Base-by-base conservation (phyloP, 305 asterid genomes). In the Plantago lanceolata region DNA sequence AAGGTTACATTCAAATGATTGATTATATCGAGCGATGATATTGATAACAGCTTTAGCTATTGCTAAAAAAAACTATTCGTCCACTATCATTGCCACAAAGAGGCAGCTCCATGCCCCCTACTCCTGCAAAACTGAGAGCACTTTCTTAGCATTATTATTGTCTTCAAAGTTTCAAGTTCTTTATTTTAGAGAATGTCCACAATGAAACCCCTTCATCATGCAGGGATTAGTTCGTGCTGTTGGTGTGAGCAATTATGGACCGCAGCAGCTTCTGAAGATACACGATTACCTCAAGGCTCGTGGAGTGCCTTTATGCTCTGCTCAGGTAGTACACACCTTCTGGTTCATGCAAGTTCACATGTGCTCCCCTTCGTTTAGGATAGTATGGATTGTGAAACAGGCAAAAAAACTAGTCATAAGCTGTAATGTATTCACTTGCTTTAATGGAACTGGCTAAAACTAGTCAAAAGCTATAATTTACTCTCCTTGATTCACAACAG, bases 201-300 rank as follows among this genome's bases (percentile, higher is more conserved):
- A 60, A 64, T 49, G 19, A 51, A 59, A 19, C 9, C 50, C 49
- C 31, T 70, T 52, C 20, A 17, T 43, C 13, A 21, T 62, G 29
- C 84, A 90, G 96, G 94, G 96, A 61, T 80, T 91, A 71, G 97
- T 91, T 33, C 78, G 80, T 51, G 97, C 96, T 48, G 96, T 91
- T 63, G 96, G 96, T 8, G 96, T 91, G 71, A 91, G 97, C 85
- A 91, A 91, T 64, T 91, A 91, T 19, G 95, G 98, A 17, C 98
- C 98, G 61, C 80, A 85, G 69, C 98, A 91, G 76, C 90, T 91
- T 31, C 58, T 88, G 52, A 91, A 91, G 75, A 73, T 91, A 66
- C 72, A 91, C 19, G 80, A 80, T 63, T 88, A 91, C 78, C 96
- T 91, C 56, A 68, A 76, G 48, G 82, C 86, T 63, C 84, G 94